Percentiles rank a stretch among this genome's conserved stretches.
phyloP scores from a whole-genome alignment of 2,329 filamentous ascomycete genomes.

The Venturia asperata region DNA sequence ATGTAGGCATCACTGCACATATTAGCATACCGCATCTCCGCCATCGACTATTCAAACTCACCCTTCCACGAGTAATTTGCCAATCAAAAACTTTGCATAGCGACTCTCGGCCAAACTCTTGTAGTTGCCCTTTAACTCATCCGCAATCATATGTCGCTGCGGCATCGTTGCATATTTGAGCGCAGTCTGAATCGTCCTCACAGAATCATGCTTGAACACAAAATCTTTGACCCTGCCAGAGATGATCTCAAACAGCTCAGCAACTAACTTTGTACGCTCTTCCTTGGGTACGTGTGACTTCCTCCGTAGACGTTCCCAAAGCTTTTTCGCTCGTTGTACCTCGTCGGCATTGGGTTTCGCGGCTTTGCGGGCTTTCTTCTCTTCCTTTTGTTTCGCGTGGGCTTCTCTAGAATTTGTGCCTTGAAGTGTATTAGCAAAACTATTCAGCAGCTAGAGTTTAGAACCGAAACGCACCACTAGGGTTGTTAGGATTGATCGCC shows the following conservation, averaged over 20 bases:
- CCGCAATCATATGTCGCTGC: slow-evolving; percentile 79
- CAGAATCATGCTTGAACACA: slow-evolving; percentile 96
- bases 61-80: slow-evolving; percentile 86
- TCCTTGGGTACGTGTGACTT: slow-evolving; percentile 91
- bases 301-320: slow-evolving; percentile 88
- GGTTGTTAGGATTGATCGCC: slow-evolving; percentile 4
- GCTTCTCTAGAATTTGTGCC: slow-evolving; percentile 74
- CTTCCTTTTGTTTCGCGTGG: slow-evolving; percentile 85
- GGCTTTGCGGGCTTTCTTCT: slow-evolving; percentile 81
- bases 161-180: slow-evolving; percentile 87
- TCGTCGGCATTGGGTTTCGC: slow-evolving; percentile 89
- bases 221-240: slow-evolving; percentile 90
- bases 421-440: background rate
- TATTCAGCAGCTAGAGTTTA: background rate
- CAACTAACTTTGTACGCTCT: slow-evolving; percentile 78
- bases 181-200: slow-evolving; percentile 92
- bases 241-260: slow-evolving; percentile 85
- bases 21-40: slow-evolving; percentile 14
- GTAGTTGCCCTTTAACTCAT: slow-evolving; percentile 79
- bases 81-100: slow-evolving; percentile 96
- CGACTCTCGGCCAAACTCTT: slow-evolving; percentile 81
- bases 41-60: slow-evolving; percentile 24
- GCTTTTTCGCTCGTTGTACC: slow-evolving; percentile 83
- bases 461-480: background rate
- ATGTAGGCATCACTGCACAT: slow-evolving; percentile 64